Evolutionary conservation across 1,139 yeast genomes (phyloP).

Genomic region (Meyerozyma athensensis): DNA sequence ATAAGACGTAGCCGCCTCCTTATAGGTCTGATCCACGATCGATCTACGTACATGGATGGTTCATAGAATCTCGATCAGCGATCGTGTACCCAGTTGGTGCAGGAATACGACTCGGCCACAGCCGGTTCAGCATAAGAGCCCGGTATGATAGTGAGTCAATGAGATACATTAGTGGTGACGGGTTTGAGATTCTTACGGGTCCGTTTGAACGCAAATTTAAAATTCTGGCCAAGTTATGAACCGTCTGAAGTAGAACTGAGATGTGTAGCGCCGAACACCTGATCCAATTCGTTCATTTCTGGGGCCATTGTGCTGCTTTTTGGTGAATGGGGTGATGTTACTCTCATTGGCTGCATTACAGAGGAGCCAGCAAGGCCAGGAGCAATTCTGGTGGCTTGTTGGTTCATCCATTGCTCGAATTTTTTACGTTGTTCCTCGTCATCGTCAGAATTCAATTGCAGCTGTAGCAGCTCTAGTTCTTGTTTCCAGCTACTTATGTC

Average conservation of each 20-base stretch:
- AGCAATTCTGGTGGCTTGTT: conserved; percentile 33
- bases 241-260: background rate
- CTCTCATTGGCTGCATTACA: conserved; percentile 31
- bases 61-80: conserved; percentile 1
- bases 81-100: background rate
- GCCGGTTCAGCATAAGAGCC: too few species aligned
- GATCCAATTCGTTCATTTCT: conserved; percentile 25
- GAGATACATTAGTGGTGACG: too few species aligned
- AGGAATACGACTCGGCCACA: too few species aligned
- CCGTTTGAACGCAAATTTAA: too few species aligned
- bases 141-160: too few species aligned
- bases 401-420: conserved; percentile 32
- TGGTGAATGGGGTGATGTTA: conserved; percentile 6
- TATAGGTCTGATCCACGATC: background rate
- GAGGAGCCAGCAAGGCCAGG: conserved; percentile 37
- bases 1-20: background rate
- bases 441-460: background rate
- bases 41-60: conserved; percentile 5
- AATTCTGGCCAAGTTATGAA: too few species aligned
- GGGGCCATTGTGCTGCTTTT: conserved; percentile 5
- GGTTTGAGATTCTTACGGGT: too few species aligned
- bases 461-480: conserved; percentile 17
- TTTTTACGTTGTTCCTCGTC: conserved; percentile 14
- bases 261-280: conserved; percentile 19
- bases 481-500: conserved; percentile 29